Conservation (phyloP, 1,284 basidiomycete species). For the Marasmius oreades region DNA sequence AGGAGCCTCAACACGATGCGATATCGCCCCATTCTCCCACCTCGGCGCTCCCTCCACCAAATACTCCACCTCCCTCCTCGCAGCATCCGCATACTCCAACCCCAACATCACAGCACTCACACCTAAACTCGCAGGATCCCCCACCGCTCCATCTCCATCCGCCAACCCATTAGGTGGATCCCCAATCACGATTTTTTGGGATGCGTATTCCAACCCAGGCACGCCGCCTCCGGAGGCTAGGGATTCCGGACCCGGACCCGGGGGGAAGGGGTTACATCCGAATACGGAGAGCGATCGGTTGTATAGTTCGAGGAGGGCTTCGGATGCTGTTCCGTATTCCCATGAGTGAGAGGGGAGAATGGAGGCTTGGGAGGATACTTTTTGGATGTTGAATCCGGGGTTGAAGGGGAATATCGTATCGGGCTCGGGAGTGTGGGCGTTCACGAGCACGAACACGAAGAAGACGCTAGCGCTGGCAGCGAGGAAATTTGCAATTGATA, state of each 20-base stretch:
- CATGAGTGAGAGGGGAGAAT: conserved; percentile 39
- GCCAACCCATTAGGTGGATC: conserved; percentile 31
- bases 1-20: conserved; percentile 37
- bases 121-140: conserved; percentile 42
- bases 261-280: conserved; percentile 33
- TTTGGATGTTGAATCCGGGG: conserved; percentile 38
- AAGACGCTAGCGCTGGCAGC: too few species aligned
- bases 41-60: conserved; percentile 40
- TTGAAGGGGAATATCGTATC: conserved; percentile 33
- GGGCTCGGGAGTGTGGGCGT: too few species aligned
- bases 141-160: conserved; percentile 35
- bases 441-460: too few species aligned
- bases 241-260: too few species aligned
- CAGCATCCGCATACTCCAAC: conserved; percentile 25
- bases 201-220: conserved; percentile 7
- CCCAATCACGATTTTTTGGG: conserved; percentile 29
- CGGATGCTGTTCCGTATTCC: conserved; percentile 40
- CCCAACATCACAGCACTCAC: conserved; percentile 37
- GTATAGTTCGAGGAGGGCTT: conserved; percentile 40
- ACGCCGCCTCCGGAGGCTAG: conserved; percentile 19
- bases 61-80: conserved; percentile 28
- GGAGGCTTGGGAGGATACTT: conserved; percentile 29
- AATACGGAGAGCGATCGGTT: conserved; percentile 36
- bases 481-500: too few species aligned
- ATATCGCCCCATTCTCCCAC: conserved; percentile 48